A percentile compares a stretch with the other conserved stretches of the same genome.
phyloP scores from a whole-genome alignment of 345 rosid species.

The Anastatica hierochuntica region DNA sequence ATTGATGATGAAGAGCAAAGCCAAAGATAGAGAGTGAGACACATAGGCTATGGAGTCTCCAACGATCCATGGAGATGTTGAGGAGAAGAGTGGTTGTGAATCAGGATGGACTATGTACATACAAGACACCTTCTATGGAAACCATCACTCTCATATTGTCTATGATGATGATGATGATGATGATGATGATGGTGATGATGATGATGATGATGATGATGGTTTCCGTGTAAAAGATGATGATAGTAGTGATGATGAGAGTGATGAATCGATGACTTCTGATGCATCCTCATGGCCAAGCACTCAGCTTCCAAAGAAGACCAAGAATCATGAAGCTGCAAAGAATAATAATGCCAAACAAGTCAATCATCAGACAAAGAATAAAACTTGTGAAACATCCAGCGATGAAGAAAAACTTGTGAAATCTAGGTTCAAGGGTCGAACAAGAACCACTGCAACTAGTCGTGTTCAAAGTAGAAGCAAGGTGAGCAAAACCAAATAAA shows the following conservation, averaged over 20 bases:
- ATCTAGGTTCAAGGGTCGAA: slow-evolving; percentile 24
- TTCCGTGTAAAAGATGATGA: no score
- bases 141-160: slow-evolving; percentile 18
- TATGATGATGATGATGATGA: slow-evolving; percentile 14
- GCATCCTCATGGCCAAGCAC: slow-evolving; percentile 63
- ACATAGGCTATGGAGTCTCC: slow-evolving; percentile 42
- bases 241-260: slow-evolving; percentile 31
- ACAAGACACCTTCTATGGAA: slow-evolving; percentile 35
- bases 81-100: slow-evolving; percentile 40
- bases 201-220: background rate
- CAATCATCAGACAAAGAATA: slow-evolving; percentile 25
- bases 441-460: slow-evolving; percentile 34
- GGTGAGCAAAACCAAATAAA: slow-evolving; percentile 33
- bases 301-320: slow-evolving; percentile 23
- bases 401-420: slow-evolving; percentile 26
- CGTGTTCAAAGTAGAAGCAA: slow-evolving; percentile 35
- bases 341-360: slow-evolving; percentile 24
- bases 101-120: slow-evolving; percentile 68
- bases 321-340: slow-evolving; percentile 25
- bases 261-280: slow-evolving; percentile 75
- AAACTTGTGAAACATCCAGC: slow-evolving; percentile 23
- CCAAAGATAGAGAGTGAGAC: slow-evolving; percentile 15
- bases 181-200: slow-evolving; percentile 4
- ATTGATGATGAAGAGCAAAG: slow-evolving; percentile 17
- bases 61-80: slow-evolving; percentile 26